Evolutionary conservation across 106 monocot genomes (phyloP), one percentile per base, ranked within the genome.

Genomic region (Allium fistulosum): DNA sequence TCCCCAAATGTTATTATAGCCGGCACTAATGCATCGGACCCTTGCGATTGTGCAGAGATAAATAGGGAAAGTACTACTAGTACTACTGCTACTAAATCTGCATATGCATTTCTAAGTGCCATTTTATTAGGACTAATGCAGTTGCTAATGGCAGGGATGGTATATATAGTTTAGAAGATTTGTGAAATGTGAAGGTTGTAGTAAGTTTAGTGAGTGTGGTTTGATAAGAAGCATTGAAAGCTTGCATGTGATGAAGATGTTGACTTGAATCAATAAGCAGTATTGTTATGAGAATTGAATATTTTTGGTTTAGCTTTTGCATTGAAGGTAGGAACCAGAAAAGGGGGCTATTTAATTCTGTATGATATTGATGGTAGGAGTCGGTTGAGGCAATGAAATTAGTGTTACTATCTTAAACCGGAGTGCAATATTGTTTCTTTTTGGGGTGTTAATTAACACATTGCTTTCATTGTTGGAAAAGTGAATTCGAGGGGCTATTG

Each of bases 1-100:
- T 96, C 96, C 0, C 96, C 96, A 51, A 96, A 96, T 0, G 84
- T 88, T 12, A 96, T 81, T 58, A 89, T 82, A 1, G 86, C 92
- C 15, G 86, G 96, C 10, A 96, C 88, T 1, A 96, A 71, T 3
- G 85, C 48, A 1, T 59, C 16, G 26, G 77, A 74, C 8, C 65
- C 12, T 55, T 88, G 87, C 15, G 71, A 80, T 15, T 78, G 6
- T 8, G 28, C 57, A 8, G 52, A 13, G 9, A 27, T 26, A 16
- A 27, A 17, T 2, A n/a, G 7, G 26, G n/a, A 67, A 17, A 27
- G 12, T 13, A 67, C 50, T 5, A 67, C 11, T 27, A 67, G 15
- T 28, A 51, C 9, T 10, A 18, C 12, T 27, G 14, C 46, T 27
- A 52, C 67, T 22, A 67, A 52, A 17, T 48, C 51, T 16, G 48